Percentiles rank a stretch among this genome's conserved stretches.
phyloP scores from a whole-genome alignment of 805 yeast genomes.

The Candida montana region DNA sequence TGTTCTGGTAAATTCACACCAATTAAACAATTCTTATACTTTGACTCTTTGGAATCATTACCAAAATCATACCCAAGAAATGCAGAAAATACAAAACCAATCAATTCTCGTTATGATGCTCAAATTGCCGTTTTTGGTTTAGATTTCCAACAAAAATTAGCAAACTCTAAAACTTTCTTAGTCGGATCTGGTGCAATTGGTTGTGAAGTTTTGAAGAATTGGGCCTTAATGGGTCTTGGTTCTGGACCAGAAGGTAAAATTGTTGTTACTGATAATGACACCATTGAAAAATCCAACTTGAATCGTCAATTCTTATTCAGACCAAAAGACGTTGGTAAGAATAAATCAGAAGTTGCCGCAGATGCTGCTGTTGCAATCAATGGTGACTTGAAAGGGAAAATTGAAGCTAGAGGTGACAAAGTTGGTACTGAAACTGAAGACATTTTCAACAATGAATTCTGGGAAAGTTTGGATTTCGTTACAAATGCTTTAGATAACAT shows the following conservation, averaged over 20 bases:
- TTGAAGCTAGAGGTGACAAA: conserved; percentile 73
- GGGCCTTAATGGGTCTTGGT: conserved; percentile 97
- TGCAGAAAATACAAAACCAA: conserved; percentile 68
- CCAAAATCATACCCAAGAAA: conserved; percentile 65
- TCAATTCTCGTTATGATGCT: conserved; percentile 82
- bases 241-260: conserved; percentile 87
- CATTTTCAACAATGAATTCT: conserved; percentile 77
- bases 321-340: conserved; percentile 87
- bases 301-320: conserved; percentile 96
- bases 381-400: conserved; percentile 73
- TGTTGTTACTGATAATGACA: conserved; percentile 85
- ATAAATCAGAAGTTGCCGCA: conserved; percentile 89
- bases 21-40: conserved; percentile 84
- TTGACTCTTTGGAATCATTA: conserved; percentile 86
- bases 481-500: conserved; percentile 97
- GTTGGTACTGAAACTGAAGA: conserved; percentile 92
- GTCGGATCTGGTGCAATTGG: conserved; percentile 99
- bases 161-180: conserved; percentile 77
- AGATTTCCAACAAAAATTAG: conserved; percentile 64
- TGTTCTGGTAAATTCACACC: conserved; percentile 96
- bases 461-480: conserved; percentile 81
- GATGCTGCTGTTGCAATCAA: conserved; percentile 80
- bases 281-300: conserved; percentile 91
- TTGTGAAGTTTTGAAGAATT: conserved; percentile 95
- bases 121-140: conserved; percentile 93